These are phyloP conservation scores for Plasmodium ovale DNA, from an alignment of 169 alveolate species.

Conservation along the genomic window DNA sequence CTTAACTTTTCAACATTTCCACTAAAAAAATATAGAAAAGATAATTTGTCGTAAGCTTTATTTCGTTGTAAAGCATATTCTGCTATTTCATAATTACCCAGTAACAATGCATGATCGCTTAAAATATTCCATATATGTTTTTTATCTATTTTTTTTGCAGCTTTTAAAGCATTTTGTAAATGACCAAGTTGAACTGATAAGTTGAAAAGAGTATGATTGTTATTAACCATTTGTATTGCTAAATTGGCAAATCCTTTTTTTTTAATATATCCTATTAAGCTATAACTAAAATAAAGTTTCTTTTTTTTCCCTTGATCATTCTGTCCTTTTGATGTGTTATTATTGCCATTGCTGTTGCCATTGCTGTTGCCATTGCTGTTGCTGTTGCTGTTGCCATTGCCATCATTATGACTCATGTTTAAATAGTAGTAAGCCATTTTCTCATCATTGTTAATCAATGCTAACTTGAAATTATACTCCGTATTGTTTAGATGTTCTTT, in stretches of 20 bases:
- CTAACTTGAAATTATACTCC: conserved; percentile 40
- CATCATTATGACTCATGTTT: not conserved
- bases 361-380: not conserved
- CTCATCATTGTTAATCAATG: conserved; percentile 60
- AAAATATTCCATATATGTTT: conserved; percentile 80
- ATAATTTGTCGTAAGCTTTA: conserved; percentile 89
- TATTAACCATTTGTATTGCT: conserved; percentile 80
- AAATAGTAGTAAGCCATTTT: conserved; percentile 38
- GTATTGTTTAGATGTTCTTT: conserved; percentile 34
- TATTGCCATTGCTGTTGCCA: too few relatives aligned
- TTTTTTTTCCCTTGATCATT: conserved; percentile 72
- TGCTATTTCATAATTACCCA: conserved; percentile 90
- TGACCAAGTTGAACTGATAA: conserved; percentile 80
- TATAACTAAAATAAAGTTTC: conserved; percentile 75
- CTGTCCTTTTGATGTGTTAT: too few relatives aligned
- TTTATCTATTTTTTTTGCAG: conserved; percentile 81
- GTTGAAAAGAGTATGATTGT: conserved; percentile 80
- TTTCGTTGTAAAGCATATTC: conserved; percentile 91
- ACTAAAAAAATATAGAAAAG: conserved; percentile 88
- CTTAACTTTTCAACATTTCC: conserved; percentile 87
- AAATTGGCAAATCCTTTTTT: conserved; percentile 79
- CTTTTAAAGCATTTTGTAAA: conserved; percentile 79
- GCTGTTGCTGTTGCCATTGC: not conserved
- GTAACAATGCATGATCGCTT: conserved; percentile 80
- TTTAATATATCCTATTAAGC: conserved; percentile 80